Evolutionary conservation across 805 yeast genomes (phyloP).

Genomic region (Vanderwaltozyma polyspora): DNA sequence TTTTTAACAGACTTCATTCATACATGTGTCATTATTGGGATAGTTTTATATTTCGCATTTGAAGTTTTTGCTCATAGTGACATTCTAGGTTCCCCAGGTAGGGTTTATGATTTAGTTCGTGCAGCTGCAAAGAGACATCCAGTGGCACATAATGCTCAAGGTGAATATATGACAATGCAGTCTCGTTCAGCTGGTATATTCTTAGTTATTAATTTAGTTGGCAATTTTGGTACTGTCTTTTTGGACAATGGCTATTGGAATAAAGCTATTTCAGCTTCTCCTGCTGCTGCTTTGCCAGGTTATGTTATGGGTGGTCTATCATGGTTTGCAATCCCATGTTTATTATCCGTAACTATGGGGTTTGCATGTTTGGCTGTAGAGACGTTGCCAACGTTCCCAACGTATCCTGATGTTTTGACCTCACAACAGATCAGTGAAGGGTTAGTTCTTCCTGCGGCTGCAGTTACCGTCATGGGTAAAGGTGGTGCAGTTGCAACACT

Average conservation of each 20-base stretch:
- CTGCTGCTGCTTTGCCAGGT: conserved; percentile 78
- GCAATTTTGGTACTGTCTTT: conserved; percentile 83
- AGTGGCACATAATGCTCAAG: conserved; percentile 67
- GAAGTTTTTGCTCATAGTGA: conserved; percentile 62
- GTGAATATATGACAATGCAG: conserved; percentile 81
- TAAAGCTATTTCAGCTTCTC: conserved; percentile 78
- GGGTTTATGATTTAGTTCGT: conserved; percentile 63
- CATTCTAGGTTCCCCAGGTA: conserved; percentile 69
- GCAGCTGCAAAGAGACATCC: conserved; percentile 52
- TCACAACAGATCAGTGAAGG: conserved; percentile 72
- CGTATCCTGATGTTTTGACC: conserved; percentile 58
- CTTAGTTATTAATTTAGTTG: conserved; percentile 77
- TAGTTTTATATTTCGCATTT: conserved; percentile 73
- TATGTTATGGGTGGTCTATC: conserved; percentile 80
- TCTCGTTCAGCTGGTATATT: conserved; percentile 82
- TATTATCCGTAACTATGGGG: conserved; percentile 77
- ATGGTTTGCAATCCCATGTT: conserved; percentile 86
- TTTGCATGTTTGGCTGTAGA: conserved; percentile 72
- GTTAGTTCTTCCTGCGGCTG: conserved; percentile 54
- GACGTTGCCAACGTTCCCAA: conserved; percentile 60
- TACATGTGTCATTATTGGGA: conserved; percentile 68
- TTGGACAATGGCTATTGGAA: conserved; percentile 83
- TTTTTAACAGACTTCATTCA: conserved; percentile 71
- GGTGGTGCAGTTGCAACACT: conserved; percentile 83
- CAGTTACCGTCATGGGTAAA: conserved; percentile 72